A percentile compares a stretch with the other conserved stretches of the same genome.
These are phyloP conservation scores for Amanita pseudoporphyria DNA, from an alignment of 768 basidiomycete species.

Conservation along the genomic window DNA sequence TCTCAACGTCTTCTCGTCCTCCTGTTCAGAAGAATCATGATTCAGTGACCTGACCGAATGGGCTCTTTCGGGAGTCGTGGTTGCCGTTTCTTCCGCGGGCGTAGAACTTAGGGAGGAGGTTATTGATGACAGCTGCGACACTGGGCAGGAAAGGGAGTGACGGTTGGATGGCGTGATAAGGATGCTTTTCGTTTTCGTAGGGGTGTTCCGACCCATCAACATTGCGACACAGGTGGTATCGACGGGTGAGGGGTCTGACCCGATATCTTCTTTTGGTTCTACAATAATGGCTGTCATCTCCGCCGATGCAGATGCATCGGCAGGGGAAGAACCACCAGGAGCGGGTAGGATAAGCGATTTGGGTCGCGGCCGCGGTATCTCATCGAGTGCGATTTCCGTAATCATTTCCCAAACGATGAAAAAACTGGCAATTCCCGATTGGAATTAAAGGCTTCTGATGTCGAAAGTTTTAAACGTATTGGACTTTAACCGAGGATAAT, in stretches of 20 bases:
- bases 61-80: background rate
- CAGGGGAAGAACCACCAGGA: background rate
- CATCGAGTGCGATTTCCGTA: background rate
- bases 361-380: background rate
- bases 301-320: background rate
- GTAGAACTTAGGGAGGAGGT: background rate
- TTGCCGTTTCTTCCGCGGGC: background rate
- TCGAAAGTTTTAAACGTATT: background rate
- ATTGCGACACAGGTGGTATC: background rate
- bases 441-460: background rate
- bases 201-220: background rate
- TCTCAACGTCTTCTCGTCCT: conserved; percentile 13
- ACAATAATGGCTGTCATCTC: background rate
- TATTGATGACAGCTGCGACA: background rate
- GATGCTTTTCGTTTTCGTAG: conserved; percentile 3
- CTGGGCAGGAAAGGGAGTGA: background rate
- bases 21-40: background rate
- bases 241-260: background rate
- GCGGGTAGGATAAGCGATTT: background rate
- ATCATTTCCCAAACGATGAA: background rate
- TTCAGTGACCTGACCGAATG: background rate
- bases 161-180: conserved; percentile 1
- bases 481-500: background rate
- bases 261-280: conserved; percentile 1
- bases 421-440: background rate